phyloP scores from a whole-genome alignment of 139 green algal species.

The Picochlorum sp. region DNA sequence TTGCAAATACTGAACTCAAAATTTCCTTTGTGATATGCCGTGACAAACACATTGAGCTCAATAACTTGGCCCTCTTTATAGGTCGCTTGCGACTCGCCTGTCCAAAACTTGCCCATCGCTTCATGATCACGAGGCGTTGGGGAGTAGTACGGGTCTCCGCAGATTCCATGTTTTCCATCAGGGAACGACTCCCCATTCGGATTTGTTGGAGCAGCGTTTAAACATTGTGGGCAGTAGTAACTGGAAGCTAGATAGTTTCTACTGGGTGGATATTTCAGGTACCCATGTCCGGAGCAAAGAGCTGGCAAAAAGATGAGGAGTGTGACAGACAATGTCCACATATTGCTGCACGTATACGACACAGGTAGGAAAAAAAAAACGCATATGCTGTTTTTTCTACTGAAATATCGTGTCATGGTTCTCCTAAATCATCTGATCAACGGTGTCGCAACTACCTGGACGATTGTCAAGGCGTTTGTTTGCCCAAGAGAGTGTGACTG shows the following conservation, averaged over 20 bases:
- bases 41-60: not conserved
- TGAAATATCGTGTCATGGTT: too few species aligned
- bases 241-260: not conserved
- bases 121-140: not conserved
- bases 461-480: too few species aligned
- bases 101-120: not conserved
- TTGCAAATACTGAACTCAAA: conserved; percentile 6
- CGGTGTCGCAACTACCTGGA: too few species aligned
- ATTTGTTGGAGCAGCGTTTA: conserved; percentile 1
- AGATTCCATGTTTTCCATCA: conserved; percentile 9
- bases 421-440: too few species aligned
- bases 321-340: too few species aligned
- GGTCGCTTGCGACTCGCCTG: not conserved
- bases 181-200: conserved; percentile 4
- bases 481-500: too few species aligned
- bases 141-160: not conserved
- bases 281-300: not conserved
- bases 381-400: too few species aligned
- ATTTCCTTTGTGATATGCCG: not conserved
- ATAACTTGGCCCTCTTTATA: not conserved
- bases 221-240: not conserved
- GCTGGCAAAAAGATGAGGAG: too few species aligned
- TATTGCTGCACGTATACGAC: too few species aligned
- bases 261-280: not conserved
- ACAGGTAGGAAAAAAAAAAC: too few species aligned